Evolutionary conservation across 2,329 filamentous ascomycete genomes (phyloP), one percentile per base, ranked within the genome.

Genomic region (Beauveria rudraprayagi): DNA sequence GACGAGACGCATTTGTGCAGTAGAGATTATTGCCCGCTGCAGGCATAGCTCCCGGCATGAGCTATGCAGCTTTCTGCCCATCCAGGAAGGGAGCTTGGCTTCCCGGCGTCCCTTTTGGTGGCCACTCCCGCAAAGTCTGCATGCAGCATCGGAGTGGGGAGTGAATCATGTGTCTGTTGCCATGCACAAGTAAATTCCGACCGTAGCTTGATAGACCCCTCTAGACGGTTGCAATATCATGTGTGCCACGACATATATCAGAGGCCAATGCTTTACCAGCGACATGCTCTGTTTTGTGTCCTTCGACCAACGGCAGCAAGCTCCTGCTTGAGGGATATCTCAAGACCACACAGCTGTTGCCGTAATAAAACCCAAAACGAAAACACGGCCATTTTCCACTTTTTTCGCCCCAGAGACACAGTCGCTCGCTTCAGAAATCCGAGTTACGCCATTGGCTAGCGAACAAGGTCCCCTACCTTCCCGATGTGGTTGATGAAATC

Each of bases 401-500:
- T 28, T 3, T 7, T 34, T 41, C 22, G 17, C 19, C 19, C 17
- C 5, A 22, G 5, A 26, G 41, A 3, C 24, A 17, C 10, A 5
- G 40, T 43, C 22, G 24, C 34, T 43, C 43, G 16, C 14, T 22
- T 34, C 22, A 14, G 37, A 24, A 24, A 44, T 43, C 2, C 47
- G 22, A 51, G 41, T 47, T 40, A 28, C 30, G 19, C 48, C n/a
- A 54, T 53, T 60, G 57, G 43, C 26, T 44, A n/a, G 40, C 30
- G 40, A 24, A 17, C 19, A 28, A 52, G 16, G 10, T 11, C 52
- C 14, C 6, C 40, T 60, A 60, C 57, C 57, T 60, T 60, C 57
- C 57, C 57, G 57, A 60, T 60, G 22, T 28, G 57, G 50, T 60
- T 54, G 50, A 53, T 40, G 19, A 47, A 60, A 54, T 54, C 57